Conservation (phyloP, 2,329 filamentous ascomycete species). For the Cladosporium sp. region DNA sequence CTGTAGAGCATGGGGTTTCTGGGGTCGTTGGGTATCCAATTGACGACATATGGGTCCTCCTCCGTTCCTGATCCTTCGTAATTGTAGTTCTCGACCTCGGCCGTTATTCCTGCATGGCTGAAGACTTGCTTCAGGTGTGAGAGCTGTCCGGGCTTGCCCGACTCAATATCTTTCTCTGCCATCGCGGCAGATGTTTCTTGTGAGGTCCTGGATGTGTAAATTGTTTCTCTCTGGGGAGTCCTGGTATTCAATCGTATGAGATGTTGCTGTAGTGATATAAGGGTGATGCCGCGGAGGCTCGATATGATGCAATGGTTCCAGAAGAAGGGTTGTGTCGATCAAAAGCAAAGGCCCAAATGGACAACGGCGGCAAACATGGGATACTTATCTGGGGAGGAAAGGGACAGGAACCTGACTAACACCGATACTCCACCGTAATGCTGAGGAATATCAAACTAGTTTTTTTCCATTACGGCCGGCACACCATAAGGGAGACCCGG, state of each 20-base stretch:
- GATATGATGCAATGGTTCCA: constrained; percentile 12
- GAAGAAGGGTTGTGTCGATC: constrained; percentile 10
- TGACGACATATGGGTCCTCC: constrained; percentile 63
- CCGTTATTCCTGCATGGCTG: constrained; percentile 31
- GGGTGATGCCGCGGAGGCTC: neutral
- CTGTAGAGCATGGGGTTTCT: constrained; percentile 63
- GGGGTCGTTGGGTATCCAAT: constrained; percentile 63
- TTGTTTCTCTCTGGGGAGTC: neutral
- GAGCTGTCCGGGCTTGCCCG: constrained; percentile 23
- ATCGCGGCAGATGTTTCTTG: constrained; percentile 13
- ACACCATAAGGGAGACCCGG: neutral
- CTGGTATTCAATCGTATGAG: neutral
- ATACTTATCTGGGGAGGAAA: constrained; percentile 9
- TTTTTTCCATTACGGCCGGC: constrained; percentile 9
- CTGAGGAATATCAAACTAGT: constrained; percentile 2
- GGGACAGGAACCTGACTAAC: constrained; percentile 1
- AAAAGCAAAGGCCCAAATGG: neutral
- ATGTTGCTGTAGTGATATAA: neutral
- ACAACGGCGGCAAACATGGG: neutral
- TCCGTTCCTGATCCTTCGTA: constrained; percentile 52
- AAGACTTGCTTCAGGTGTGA: constrained; percentile 30
- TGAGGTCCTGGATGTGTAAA: neutral
- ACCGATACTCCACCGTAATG: constrained; percentile 6
- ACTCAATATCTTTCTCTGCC: constrained; percentile 31
- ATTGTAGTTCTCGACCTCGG: constrained; percentile 30